Conservation (phyloP, 1,139 yeast genomes). For the Kazachstania sp. region DNA sequence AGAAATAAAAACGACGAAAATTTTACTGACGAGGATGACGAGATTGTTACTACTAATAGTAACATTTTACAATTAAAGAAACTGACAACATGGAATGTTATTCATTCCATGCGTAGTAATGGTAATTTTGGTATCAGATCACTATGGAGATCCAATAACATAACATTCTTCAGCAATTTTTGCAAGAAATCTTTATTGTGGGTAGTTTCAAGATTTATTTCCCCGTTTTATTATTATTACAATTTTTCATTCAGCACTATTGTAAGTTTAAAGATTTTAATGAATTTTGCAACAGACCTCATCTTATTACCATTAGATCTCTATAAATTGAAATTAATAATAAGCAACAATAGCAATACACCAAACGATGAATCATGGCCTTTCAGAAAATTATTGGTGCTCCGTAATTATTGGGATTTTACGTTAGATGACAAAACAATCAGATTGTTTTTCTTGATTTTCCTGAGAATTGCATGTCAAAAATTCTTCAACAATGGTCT, state of each 20-base stretch:
- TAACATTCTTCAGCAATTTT: slow-evolving; percentile 72
- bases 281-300: slow-evolving; percentile 68
- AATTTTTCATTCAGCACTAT: slow-evolving; percentile 1
- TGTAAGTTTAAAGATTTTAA: slow-evolving; percentile 1
- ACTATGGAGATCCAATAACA: slow-evolving; percentile 77
- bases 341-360: slow-evolving; percentile 35
- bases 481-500: slow-evolving; percentile 46
- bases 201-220: slow-evolving; percentile 40
- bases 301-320: slow-evolving; percentile 74
- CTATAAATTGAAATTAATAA: slow-evolving; percentile 66
- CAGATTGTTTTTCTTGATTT: slow-evolving; percentile 1
- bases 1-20: too few species aligned
- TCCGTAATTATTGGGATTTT: slow-evolving; percentile 3
- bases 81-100: slow-evolving; percentile 60
- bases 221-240: slow-evolving; percentile 47
- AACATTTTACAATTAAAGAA: slow-evolving; percentile 36
- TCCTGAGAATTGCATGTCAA: slow-evolving; percentile 42
- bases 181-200: slow-evolving; percentile 25
- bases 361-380: too few species aligned
- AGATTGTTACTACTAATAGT: neutral
- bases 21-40: neutral
- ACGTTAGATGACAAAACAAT: slow-evolving; percentile 1
- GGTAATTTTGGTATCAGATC: slow-evolving; percentile 68
- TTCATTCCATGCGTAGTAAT: slow-evolving; percentile 57
- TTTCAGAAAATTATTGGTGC: neutral